Percentiles rank a stretch among this genome's conserved stretches.
Conservation (phyloP, 176 grass and related monocot genomes). For the Aegilops tauschii region DNA sequence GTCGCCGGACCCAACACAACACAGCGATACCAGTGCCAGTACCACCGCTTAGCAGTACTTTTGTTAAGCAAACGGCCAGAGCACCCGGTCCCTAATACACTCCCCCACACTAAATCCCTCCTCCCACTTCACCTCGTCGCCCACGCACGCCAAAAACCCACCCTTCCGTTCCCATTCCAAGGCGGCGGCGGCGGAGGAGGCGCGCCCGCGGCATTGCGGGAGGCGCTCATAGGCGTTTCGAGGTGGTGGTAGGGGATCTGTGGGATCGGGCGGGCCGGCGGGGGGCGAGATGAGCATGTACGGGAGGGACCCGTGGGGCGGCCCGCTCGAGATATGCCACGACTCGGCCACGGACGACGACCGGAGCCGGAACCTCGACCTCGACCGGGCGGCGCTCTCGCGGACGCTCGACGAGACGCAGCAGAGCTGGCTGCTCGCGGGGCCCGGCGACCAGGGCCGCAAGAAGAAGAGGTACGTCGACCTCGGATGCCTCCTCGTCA, state of each 20-base stretch:
- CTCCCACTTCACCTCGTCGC: too few relatives aligned
- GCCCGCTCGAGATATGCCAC: constrained; percentile 75
- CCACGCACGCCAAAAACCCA: background rate
- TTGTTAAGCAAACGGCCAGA: constrained; percentile 20
- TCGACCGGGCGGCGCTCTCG: constrained; percentile 75
- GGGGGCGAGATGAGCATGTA: constrained; percentile 76
- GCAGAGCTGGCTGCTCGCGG: constrained; percentile 93
- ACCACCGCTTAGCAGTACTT: background rate
- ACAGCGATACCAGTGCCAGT: background rate
- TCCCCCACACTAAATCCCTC: background rate
- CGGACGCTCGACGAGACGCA: constrained; percentile 91
- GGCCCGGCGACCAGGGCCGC: constrained; percentile 73
- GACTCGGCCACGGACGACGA: constrained; percentile 97
- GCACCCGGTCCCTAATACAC: constrained; percentile 11
- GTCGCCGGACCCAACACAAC: constrained; percentile 3
- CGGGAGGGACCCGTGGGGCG: constrained; percentile 93
- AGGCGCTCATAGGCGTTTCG: background rate
- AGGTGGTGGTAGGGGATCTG: background rate
- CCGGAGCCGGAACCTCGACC: constrained; percentile 88
- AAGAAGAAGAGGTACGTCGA: constrained; percentile 90
- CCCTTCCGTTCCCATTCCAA: constrained; percentile 10
- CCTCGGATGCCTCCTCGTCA: constrained; percentile 87
- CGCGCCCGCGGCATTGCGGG: background rate
- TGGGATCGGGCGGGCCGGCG: background rate
- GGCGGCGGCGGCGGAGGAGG: background rate